phyloP scores from a whole-genome alignment of 495 filamentous ascomycete genomes.

The Hypoxylon fragiforme region DNA sequence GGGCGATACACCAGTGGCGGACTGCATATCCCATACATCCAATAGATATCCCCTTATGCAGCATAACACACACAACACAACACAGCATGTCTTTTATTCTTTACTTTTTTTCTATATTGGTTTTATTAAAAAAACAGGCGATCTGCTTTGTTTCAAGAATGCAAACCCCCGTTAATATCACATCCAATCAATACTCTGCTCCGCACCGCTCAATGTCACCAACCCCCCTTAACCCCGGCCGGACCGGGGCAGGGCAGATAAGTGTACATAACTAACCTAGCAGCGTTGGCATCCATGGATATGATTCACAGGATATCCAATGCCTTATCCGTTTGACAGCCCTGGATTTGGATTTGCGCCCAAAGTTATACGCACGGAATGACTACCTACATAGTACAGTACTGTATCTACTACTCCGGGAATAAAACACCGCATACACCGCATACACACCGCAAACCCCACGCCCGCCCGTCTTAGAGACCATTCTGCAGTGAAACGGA shows the following conservation, averaged over 20 bases:
- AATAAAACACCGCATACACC: slow-evolving; percentile 19
- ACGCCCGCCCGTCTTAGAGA: slow-evolving; percentile 10
- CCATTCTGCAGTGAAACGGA: slow-evolving; percentile 17
- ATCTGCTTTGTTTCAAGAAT: slow-evolving; percentile 27
- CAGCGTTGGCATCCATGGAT: background rate
- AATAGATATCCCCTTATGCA: slow-evolving; percentile 23
- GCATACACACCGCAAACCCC: slow-evolving; percentile 6
- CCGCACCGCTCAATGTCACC: slow-evolving; percentile 1
- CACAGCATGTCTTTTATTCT: no score
- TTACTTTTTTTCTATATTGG: no score
- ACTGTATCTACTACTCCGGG: slow-evolving; percentile 1
- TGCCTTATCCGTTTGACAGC: no score
- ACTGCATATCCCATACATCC: slow-evolving; percentile 25
- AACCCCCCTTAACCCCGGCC: slow-evolving; percentile 6
- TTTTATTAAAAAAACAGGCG: slow-evolving; percentile 15
- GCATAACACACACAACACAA: no score
- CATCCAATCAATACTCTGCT: slow-evolving; percentile 12
- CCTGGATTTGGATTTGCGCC: slow-evolving; percentile 11
- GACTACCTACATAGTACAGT: no score
- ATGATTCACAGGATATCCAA: background rate
- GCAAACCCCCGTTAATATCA: slow-evolving; percentile 13
- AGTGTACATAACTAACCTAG: slow-evolving; percentile 1
- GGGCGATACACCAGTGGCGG: slow-evolving; percentile 10
- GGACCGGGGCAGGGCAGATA: slow-evolving; percentile 17
- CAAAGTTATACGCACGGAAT: slow-evolving; percentile 21